Percentiles rank a stretch among this genome's conserved stretches.
These are phyloP conservation scores for Phytophthora pistaciae DNA, from an alignment of 352 stramenopile species.

Conservation along the genomic window DNA sequence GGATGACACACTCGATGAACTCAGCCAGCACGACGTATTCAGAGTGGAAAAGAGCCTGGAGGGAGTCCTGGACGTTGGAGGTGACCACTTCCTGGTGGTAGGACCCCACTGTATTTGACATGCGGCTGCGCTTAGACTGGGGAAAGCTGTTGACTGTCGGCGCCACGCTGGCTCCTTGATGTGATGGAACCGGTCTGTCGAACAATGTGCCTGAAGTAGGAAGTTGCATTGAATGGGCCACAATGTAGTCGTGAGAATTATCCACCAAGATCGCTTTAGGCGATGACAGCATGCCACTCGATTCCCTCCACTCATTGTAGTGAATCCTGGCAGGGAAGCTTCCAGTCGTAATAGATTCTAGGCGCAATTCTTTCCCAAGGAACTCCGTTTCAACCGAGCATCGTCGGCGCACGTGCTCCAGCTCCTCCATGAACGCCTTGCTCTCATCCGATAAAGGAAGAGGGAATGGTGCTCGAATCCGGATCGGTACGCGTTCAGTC, in stretches of 20 bases:
- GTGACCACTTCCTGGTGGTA: neutral
- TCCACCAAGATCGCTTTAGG: neutral
- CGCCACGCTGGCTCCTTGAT: neutral
- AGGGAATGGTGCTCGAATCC: neutral
- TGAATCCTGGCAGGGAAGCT: neutral
- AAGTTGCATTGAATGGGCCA: neutral
- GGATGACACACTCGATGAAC: slow-evolving; percentile 40
- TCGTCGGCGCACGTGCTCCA: neutral
- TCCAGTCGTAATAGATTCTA: neutral
- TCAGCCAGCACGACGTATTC: slow-evolving; percentile 46
- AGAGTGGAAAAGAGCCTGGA: slow-evolving; percentile 46
- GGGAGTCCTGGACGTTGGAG: slow-evolving; percentile 12
- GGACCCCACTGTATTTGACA: neutral
- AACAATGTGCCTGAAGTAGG: neutral
- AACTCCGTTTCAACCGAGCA: neutral
- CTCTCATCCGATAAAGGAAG: neutral
- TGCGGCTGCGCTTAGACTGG: neutral
- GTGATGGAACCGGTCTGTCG: neutral
- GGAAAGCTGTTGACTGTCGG: neutral
- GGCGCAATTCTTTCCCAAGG: neutral
- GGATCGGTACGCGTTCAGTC: neutral
- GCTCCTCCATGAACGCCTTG: neutral
- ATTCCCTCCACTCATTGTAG: neutral
- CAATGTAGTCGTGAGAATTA: neutral
- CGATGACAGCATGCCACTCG: neutral